Evolutionary conservation across 345 rosid species (phyloP).

Genomic region (Arabis hirsuta): DNA sequence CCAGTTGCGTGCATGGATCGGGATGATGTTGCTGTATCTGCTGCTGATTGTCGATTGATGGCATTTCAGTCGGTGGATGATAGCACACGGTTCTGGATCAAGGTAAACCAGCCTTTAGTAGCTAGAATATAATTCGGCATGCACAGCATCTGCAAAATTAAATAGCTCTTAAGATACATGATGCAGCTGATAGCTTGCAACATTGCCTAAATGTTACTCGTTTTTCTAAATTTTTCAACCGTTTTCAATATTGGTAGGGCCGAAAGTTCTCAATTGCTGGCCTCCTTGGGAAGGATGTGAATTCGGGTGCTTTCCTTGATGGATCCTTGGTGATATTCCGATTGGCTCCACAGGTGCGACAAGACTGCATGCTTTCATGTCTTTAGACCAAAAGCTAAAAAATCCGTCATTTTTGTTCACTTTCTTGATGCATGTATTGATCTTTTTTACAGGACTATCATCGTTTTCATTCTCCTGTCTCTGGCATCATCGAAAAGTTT

Average conservation of each 20-base stretch:
- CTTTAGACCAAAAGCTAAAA: constrained; percentile 5
- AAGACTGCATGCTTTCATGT: constrained; percentile 20
- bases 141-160: constrained; percentile 11
- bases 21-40: constrained; percentile 78
- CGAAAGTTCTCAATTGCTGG: constrained; percentile 88
- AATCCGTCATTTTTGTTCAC: neutral
- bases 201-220: neutral
- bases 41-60: constrained; percentile 89
- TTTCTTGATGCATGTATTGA: constrained; percentile 11
- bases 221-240: constrained; percentile 1
- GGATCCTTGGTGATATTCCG: constrained; percentile 88
- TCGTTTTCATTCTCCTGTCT: constrained; percentile 87
- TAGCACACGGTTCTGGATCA: constrained; percentile 83
- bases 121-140: constrained; percentile 5
- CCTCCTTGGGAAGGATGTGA: constrained; percentile 70
- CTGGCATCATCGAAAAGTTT: constrained; percentile 70
- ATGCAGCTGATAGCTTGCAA: constrained; percentile 22
- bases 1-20: constrained; percentile 63
- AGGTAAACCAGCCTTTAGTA: constrained; percentile 54
- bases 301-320: constrained; percentile 59
- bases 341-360: constrained; percentile 81
- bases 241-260: constrained; percentile 53
- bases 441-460: constrained; percentile 79
- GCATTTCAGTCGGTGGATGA: constrained; percentile 75
- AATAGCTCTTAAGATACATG: neutral